Evolutionary conservation across 2,329 filamentous ascomycete genomes (phyloP), one percentile per base, ranked within the genome.

Genomic region (Claviceps quebecensis): DNA sequence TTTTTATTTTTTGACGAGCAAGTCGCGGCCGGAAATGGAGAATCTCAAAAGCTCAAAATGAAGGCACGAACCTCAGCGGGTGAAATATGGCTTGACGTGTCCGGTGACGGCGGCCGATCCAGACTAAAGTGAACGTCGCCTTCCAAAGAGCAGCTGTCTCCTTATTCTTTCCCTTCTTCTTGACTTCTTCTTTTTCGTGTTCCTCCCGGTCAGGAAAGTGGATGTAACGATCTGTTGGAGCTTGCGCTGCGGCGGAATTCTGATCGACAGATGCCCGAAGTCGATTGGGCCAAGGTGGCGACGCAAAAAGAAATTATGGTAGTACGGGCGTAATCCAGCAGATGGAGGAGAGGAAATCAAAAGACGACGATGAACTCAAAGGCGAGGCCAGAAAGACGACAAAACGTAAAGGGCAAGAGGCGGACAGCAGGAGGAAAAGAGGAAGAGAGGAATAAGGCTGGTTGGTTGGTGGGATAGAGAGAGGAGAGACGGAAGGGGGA

Each of bases 1-100:
- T 9, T 29, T 29, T 11, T 29, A 2, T 4, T 23, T 52, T 55
- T 48, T 52, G 49, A 55, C n/a, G 34, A 54, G 56, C 54, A 57
- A 59, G 47, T 60, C 61, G 59, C 48, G 54, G 54, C 48, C 53
- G 55, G 52, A 53, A 50, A 52, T 52, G 60, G 65, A 65, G 59
- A 34, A 34, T 66, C 61, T 61, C 62, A 60, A 63, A 60, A 61
- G 69, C 68, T 65, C 63, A 50, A 56, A 60, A 22, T 47, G 54
- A 51, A 48, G 51, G 51, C 29, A 37, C 47, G 47, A 49, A 17
- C 51, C 50, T 22, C 41, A 17, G 47, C 41, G 11, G n/a, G 17
- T 43, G 3, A n/a, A 16, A 19, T 38, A 29, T 17, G 29, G 9
- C 29, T 34, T 11, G 9, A 11, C 9, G 29, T 45, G 17, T 52